phyloP scores from a whole-genome alignment of 2,329 filamentous ascomycete genomes.

The Mycosphaerelloides madeirae region DNA sequence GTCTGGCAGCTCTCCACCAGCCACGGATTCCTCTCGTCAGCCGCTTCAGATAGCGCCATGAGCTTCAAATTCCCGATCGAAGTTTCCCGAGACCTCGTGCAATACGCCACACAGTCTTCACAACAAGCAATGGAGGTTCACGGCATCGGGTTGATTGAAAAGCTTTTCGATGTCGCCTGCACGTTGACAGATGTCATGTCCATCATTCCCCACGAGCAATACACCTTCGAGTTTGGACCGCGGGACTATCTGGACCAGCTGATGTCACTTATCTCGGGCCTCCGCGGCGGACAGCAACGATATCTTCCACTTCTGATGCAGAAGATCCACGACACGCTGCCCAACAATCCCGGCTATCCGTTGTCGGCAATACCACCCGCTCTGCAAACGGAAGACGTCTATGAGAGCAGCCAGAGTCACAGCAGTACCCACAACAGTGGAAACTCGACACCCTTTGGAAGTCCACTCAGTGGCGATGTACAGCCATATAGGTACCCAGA shows the following conservation, averaged over 20 bases:
- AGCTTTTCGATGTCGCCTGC: conserved; percentile 71
- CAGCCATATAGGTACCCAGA: conserved; percentile 10
- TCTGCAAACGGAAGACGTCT: conserved; percentile 30
- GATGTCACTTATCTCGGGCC: conserved; percentile 59
- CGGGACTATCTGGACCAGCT: conserved; percentile 69
- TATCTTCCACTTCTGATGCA: conserved; percentile 72
- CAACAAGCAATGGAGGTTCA: conserved; percentile 69
- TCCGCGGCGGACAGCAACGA: conserved; percentile 70
- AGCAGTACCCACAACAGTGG: conserved; percentile 27
- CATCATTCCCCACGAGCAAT: conserved; percentile 51
- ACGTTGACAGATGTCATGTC: conserved; percentile 69
- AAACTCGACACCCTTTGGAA: conserved; percentile 29
- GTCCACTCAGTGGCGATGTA: conserved; percentile 19
- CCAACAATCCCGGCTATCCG: conserved; percentile 25
- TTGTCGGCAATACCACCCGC: conserved; percentile 24
- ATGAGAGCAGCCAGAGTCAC: conserved; percentile 23
- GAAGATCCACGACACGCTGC: conserved; percentile 62
- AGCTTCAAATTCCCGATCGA: conserved; percentile 58
- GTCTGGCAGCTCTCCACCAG: conserved; percentile 69
- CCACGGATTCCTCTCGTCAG: conserved; percentile 59
- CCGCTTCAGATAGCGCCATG: conserved; percentile 55
- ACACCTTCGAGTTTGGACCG: conserved; percentile 60
- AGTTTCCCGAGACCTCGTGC: conserved; percentile 56
- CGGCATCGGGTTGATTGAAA: conserved; percentile 73
- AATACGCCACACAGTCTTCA: conserved; percentile 66